A percentile compares a stretch with the other conserved stretches of the same genome.
Conservation (phyloP, 352 stramenopile genomes). For the Blastocystis sp. region DNA sequence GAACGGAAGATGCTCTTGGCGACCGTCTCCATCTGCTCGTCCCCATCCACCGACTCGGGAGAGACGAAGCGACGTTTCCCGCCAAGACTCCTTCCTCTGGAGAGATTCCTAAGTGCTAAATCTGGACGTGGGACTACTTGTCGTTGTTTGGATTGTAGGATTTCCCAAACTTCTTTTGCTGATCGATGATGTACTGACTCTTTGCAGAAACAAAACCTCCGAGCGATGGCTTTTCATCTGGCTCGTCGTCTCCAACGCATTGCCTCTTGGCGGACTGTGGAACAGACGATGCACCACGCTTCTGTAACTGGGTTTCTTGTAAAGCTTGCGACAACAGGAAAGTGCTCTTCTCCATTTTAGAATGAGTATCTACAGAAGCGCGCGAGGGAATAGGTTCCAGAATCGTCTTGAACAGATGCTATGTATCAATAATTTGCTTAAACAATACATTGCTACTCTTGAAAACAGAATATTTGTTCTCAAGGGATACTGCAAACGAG, state of each 20-base stretch:
- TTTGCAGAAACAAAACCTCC: neutral
- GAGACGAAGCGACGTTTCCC: slow-evolving; percentile 22
- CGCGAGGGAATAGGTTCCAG: neutral
- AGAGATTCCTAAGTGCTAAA: neutral
- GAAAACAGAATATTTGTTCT: neutral
- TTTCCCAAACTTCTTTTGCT: slow-evolving; percentile 26
- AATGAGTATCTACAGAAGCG: neutral
- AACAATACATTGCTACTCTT: neutral
- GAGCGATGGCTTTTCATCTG: neutral
- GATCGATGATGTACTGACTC: slow-evolving; percentile 43
- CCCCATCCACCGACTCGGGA: neutral
- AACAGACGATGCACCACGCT: neutral
- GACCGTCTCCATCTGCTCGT: neutral
- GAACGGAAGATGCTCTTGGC: neutral
- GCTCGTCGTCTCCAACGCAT: neutral
- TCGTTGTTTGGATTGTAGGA: neutral
- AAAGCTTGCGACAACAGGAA: neutral
- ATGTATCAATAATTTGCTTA: neutral
- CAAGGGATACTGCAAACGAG: neutral
- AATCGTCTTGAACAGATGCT: neutral
- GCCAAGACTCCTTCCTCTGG: neutral
- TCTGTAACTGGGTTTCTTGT: neutral
- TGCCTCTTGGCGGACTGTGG: neutral
- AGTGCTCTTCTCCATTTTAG: too few relatives aligned
- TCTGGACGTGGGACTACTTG: neutral